These are phyloP conservation scores for Nemania sp. DNA, from an alignment of 2,329 filamentous ascomycete genomes.

Conservation along the genomic window DNA sequence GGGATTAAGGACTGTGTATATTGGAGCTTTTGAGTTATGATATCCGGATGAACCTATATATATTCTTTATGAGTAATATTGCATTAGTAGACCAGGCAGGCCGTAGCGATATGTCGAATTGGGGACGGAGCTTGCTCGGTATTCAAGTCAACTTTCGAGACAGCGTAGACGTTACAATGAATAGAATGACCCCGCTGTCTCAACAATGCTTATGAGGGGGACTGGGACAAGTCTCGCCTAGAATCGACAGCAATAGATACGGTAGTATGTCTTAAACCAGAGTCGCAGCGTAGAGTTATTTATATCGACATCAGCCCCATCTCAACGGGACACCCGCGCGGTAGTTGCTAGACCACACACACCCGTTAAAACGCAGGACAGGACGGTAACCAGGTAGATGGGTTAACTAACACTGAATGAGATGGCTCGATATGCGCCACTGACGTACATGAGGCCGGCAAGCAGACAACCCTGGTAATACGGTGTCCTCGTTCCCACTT, in stretches of 20 bases:
- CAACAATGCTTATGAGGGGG: background rate
- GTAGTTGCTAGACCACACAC: background rate
- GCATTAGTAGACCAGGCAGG: no score
- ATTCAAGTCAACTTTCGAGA: no score
- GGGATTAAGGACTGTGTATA: constrained; percentile 5
- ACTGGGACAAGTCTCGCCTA: background rate
- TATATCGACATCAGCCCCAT: constrained; percentile 4
- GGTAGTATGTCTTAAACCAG: background rate
- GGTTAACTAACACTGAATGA: background rate
- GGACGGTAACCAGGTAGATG: background rate
- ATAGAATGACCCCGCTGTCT: background rate
- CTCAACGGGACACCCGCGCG: background rate
- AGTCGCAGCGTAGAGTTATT: background rate
- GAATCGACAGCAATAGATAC: background rate
- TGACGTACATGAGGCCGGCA: constrained; percentile 2
- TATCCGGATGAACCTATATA: constrained; percentile 3
- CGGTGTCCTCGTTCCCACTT: constrained; percentile 1
- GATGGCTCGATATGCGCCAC: constrained; percentile 16
- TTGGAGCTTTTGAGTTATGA: constrained; percentile 4
- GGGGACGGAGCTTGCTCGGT: background rate
- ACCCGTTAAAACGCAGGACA: background rate
- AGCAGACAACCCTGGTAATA: background rate
- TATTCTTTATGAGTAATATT: background rate
- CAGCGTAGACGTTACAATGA: no score
- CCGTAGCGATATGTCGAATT: background rate